Conservation (phyloP, 352 stramenopile genomes). For the Thalassiosira delicatula region DNA sequence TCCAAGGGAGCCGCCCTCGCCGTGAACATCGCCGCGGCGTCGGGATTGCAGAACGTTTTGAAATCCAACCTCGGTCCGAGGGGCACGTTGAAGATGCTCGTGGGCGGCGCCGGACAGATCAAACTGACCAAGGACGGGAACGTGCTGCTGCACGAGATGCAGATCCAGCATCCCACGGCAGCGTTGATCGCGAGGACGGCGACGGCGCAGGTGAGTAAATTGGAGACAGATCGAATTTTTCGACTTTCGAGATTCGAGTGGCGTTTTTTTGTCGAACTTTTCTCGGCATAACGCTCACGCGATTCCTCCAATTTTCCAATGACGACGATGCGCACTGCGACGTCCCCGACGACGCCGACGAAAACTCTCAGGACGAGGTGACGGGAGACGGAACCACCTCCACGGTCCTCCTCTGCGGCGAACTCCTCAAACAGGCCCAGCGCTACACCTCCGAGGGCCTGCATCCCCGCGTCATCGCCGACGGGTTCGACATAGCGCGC, state of each 20-base stretch:
- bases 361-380: conserved; percentile 81
- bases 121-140: conserved; percentile 99
- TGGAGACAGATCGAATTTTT: too few species aligned
- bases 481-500: conserved; percentile 97
- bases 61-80: conserved; percentile 91
- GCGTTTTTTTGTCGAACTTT: neutral
- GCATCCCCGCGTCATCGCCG: conserved; percentile 95
- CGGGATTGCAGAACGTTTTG: conserved; percentile 94
- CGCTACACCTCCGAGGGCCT: conserved; percentile 95
- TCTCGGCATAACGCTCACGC: too few species aligned
- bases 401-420: conserved; percentile 97
- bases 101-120: conserved; percentile 98
- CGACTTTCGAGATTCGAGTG: conserved; percentile 3
- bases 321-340: too few species aligned
- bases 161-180: conserved; percentile 97
- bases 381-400: conserved; percentile 98
- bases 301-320: too few species aligned
- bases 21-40: conserved; percentile 97
- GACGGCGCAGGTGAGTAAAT: conserved; percentile 89
- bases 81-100: conserved; percentile 99
- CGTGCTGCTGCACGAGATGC: conserved; percentile 99
- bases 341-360: neutral
- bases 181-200: conserved; percentile 97
- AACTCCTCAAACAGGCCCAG: conserved; percentile 98
- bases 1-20: conserved; percentile 92